These are phyloP conservation scores for Plasmodium blacklocki DNA, from an alignment of 169 alveolate species.

Conservation along the genomic window DNA sequence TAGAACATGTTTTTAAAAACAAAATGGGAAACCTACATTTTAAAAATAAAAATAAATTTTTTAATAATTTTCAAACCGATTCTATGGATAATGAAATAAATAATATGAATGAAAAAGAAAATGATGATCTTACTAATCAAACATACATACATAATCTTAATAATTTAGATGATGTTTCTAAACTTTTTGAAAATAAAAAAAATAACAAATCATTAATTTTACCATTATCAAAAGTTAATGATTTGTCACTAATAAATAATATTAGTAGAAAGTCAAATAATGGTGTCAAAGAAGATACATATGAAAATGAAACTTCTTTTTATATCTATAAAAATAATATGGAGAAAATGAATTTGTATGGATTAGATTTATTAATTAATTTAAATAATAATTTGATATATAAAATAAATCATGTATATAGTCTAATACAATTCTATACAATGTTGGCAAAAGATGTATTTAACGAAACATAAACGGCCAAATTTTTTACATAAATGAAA, in stretches of 20 bases:
- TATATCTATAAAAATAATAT: constrained; percentile 48
- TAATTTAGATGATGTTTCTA: constrained; percentile 18
- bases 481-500: too few relatives aligned
- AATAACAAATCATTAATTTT: constrained; percentile 17
- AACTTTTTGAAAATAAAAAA: constrained; percentile 10
- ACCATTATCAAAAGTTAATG: constrained; percentile 50
- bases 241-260: constrained; percentile 49
- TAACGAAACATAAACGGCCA: constrained; percentile 12
- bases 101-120: neutral
- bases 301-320: constrained; percentile 30
- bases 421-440: constrained; percentile 46
- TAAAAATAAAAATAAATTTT: constrained; percentile 1
- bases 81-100: neutral
- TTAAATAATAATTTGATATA: constrained; percentile 27
- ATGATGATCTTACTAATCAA: neutral
- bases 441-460: constrained; percentile 50
- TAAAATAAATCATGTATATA: constrained; percentile 54
- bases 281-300: constrained; percentile 17
- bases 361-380: constrained; percentile 43
- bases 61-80: too few relatives aligned
- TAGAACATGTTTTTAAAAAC: constrained; percentile 43
- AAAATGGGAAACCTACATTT: constrained; percentile 8
- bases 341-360: constrained; percentile 44
- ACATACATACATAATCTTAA: constrained; percentile 2
- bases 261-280: constrained; percentile 32